These are phyloP conservation scores for Psilocybe sp. DNA, from an alignment of 768 basidiomycete genomes.

Conservation along the genomic window DNA sequence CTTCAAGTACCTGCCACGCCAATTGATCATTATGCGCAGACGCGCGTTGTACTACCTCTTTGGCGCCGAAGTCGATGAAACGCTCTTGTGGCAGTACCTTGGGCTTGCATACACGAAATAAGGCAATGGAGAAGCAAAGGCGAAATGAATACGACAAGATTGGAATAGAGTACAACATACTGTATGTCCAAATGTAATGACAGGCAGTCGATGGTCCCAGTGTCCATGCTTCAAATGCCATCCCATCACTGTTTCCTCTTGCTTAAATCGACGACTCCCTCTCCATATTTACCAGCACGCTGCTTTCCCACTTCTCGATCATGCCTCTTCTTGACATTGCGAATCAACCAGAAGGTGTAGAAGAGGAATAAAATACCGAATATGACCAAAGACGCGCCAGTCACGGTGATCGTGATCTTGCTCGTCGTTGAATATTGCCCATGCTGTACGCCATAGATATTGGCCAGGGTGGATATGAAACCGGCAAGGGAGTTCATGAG, in stretches of 20 bases:
- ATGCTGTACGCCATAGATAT: slow-evolving; percentile 46
- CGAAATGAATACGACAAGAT: no score
- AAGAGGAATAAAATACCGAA: slow-evolving; percentile 37
- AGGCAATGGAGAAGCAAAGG: no score
- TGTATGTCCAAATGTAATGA: no score
- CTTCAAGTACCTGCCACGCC: slow-evolving; percentile 42
- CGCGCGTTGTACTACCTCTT: slow-evolving; percentile 44
- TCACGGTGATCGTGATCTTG: slow-evolving; percentile 47
- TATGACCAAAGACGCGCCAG: slow-evolving; percentile 33
- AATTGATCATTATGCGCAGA: slow-evolving; percentile 35
- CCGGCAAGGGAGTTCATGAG: slow-evolving; percentile 56
- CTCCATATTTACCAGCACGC: slow-evolving; percentile 21
- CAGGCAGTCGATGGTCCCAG: no score
- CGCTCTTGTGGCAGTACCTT: not conserved
- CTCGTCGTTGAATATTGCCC: slow-evolving; percentile 41
- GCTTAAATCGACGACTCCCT: slow-evolving; percentile 21
- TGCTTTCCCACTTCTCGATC: slow-evolving; percentile 21
- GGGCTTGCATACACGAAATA: not conserved
- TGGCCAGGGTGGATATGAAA: slow-evolving; percentile 51
- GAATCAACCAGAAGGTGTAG: slow-evolving; percentile 43
- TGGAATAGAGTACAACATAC: no score
- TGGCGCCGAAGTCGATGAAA: slow-evolving; percentile 35
- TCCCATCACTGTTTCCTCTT: slow-evolving; percentile 7
- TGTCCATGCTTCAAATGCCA: no score
- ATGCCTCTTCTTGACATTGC: slow-evolving; percentile 21